Percentiles rank a stretch among this genome's conserved stretches.
These are phyloP conservation scores for Tillandsia leiboldiana DNA, from an alignment of 176 grass and related monocot species.

Conservation along the genomic window DNA sequence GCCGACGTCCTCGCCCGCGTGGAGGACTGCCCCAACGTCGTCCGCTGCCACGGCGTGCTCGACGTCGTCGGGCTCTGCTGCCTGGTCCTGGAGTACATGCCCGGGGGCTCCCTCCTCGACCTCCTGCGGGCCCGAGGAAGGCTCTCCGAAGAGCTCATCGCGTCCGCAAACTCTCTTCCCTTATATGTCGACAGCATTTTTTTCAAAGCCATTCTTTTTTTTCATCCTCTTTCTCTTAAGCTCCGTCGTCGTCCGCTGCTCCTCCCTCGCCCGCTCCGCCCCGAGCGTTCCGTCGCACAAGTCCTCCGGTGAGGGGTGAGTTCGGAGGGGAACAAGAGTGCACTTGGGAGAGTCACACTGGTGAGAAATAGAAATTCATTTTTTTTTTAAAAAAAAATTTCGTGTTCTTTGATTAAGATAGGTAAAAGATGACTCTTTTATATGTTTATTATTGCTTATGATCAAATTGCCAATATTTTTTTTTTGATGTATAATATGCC, in stretches of 20 bases:
- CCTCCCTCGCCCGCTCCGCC: not conserved
- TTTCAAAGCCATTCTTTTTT: too few species aligned
- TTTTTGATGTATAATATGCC: not conserved
- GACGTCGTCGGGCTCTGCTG: not conserved
- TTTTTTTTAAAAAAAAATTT: not conserved
- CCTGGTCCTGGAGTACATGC: conserved; percentile 27
- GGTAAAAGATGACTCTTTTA: not conserved
- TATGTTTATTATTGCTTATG: not conserved
- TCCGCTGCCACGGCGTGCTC: conserved; percentile 22
- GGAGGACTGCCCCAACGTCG: conserved; percentile 21
- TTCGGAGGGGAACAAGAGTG: conserved; percentile 46
- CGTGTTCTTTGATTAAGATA: not conserved
- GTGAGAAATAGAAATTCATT: conserved; percentile 18
- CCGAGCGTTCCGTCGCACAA: not conserved
- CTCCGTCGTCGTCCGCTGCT: conserved; percentile 12
- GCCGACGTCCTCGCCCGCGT: conserved; percentile 17
- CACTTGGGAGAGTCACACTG: conserved; percentile 73
- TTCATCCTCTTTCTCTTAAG: too few species aligned
- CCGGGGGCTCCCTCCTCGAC: conserved; percentile 22
- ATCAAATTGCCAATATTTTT: not conserved
- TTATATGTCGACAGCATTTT: too few species aligned
- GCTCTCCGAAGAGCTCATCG: conserved; percentile 20
- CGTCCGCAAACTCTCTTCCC: not conserved
- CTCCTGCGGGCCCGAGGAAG: conserved; percentile 9
- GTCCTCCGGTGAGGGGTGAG: conserved; percentile 33